phyloP scores from a whole-genome alignment of 805 yeast genomes.

The Lipomyces chichibuensis region DNA sequence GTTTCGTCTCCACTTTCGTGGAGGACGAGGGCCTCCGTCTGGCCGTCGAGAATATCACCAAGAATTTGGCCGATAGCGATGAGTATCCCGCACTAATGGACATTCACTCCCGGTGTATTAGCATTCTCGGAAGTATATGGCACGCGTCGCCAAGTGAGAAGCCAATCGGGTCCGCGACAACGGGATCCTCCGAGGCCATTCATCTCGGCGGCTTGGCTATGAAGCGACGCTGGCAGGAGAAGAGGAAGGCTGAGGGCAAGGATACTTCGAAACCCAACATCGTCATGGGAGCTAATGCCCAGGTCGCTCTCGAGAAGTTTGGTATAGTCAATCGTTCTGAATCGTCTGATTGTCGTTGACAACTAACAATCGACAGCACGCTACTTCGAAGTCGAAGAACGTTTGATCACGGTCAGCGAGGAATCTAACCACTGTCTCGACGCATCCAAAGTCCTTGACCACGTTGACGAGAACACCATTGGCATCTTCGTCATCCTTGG shows the following conservation, averaged over 20 bases:
- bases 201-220: conserved; percentile 92
- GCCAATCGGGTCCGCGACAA: conserved; percentile 86
- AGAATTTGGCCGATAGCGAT: conserved; percentile 90
- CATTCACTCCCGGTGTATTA: conserved; percentile 77
- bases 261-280: conserved; percentile 73
- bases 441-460: conserved; percentile 58
- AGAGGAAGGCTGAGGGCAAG: conserved; percentile 61
- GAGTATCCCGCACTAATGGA: conserved; percentile 88
- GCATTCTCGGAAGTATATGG: conserved; percentile 81
- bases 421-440: conserved; percentile 69
- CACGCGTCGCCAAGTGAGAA: conserved; percentile 57
- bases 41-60: conserved; percentile 70
- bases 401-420: conserved; percentile 68
- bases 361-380: conserved; percentile 49
- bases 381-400: conserved; percentile 87
- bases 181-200: conserved; percentile 93
- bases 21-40: conserved; percentile 59
- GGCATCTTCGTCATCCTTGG: conserved; percentile 89
- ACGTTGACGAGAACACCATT: conserved; percentile 87
- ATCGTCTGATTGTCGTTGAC: not conserved
- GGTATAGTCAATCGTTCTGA: conserved; percentile 41
- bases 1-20: conserved; percentile 75
- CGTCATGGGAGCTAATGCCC: conserved; percentile 89
- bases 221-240: conserved; percentile 86
- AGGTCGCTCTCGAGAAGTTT: conserved; percentile 91